Percentiles rank a stretch among this genome's conserved stretches.
Evolutionary conservation across 2,329 filamentous ascomycete species (phyloP).

Genomic region (Nectriaceae sp.): DNA sequence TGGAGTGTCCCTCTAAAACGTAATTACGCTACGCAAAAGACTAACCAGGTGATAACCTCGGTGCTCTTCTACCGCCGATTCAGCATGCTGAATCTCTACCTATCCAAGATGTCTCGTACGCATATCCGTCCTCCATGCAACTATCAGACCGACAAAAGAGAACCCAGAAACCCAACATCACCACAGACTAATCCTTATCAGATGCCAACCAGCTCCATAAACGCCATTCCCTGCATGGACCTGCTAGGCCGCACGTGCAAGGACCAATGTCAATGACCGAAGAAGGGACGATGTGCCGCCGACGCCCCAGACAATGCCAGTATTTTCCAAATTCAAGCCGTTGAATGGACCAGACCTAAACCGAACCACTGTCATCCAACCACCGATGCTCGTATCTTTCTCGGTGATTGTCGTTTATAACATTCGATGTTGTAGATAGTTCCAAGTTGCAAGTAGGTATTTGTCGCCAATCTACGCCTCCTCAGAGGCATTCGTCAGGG

Average conservation of each 20-base stretch:
- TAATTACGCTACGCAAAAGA: too few relatives aligned
- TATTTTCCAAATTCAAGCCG: slow-evolving; percentile 1
- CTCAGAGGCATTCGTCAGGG: slow-evolving; percentile 84
- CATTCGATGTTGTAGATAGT: too few relatives aligned
- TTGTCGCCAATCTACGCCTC: slow-evolving; percentile 49
- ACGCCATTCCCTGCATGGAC: slow-evolving; percentile 10
- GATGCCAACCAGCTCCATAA: not conserved
- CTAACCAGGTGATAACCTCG: too few relatives aligned
- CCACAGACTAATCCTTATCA: not conserved
- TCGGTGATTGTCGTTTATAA: too few relatives aligned
- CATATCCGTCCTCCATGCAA: too few relatives aligned
- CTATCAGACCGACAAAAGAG: not conserved
- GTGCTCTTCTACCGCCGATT: too few relatives aligned
- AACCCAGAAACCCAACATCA: not conserved
- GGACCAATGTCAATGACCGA: not conserved
- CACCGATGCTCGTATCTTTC: not conserved
- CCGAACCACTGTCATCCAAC: not conserved
- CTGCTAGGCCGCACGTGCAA: not conserved
- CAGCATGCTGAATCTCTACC: too few relatives aligned
- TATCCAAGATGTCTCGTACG: too few relatives aligned
- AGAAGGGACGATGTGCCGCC: not conserved
- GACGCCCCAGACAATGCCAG: slow-evolving; percentile 7
- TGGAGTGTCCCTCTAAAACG: not conserved
- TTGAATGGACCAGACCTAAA: not conserved
- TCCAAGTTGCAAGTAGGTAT: too few relatives aligned